These are phyloP conservation scores for Aspergillus pseudonomiae DNA, from an alignment of 2,329 filamentous ascomycete species.

Conservation along the genomic window DNA sequence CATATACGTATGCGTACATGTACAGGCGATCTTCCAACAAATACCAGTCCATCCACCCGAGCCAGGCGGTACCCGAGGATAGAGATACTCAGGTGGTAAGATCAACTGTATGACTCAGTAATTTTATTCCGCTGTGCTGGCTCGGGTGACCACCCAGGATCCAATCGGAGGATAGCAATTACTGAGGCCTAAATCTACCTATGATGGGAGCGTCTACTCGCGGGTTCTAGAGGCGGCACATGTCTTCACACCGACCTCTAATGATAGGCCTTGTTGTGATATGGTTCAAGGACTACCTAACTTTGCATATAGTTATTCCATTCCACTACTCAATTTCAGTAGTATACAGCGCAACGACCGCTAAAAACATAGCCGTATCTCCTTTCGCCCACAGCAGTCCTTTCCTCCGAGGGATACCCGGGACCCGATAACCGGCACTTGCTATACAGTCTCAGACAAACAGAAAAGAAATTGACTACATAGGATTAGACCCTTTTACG, in stretches of 20 bases:
- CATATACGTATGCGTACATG: neutral
- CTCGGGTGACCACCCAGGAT: neutral
- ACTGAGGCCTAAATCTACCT: neutral
- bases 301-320: neutral
- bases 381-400: neutral
- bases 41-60: neutral
- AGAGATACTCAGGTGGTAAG: too few species aligned
- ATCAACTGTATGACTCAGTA: neutral
- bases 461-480: neutral
- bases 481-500: neutral
- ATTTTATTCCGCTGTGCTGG: neutral
- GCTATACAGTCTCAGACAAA: neutral
- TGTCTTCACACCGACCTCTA: neutral
- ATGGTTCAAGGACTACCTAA: neutral
- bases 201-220: neutral
- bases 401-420: conserved; percentile 1
- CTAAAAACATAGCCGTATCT: neutral
- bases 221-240: neutral
- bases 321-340: neutral
- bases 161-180: neutral
- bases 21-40: neutral
- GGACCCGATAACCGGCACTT: conserved; percentile 1
- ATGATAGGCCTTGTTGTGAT: neutral
- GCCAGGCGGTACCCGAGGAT: neutral
- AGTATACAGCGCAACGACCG: neutral